Base-by-base conservation (phyloP, 1,284 basidiomycete species). In the Ustanciosporium gigantosporum region DNA sequence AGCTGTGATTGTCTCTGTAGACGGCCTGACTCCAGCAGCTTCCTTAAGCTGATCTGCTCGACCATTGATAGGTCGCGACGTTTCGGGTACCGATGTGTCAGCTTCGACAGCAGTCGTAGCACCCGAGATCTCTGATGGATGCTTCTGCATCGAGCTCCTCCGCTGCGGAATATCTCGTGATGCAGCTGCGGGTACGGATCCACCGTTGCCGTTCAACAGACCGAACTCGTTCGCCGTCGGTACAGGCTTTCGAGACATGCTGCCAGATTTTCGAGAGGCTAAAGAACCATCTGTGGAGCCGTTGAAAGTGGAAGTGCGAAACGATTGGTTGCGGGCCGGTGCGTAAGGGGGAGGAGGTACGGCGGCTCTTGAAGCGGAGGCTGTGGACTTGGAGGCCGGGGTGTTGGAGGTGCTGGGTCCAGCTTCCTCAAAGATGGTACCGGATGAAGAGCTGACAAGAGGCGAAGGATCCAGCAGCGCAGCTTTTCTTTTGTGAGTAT, bases 401-500 rank as follows among this genome's bases (percentile, higher is more conserved):
- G 27, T 11, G 27, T 11, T 9, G 15, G 22, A 4, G 39, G 24
- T 36, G 37, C 34, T 22, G 22, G 43, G 38, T 41, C 46, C 46
- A 13, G 60, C 53, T 20, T 64, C 60, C 13, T 64, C 60, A n/a
- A 64, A 64, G 31, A 57, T 53, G 49, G 53, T 44, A 15, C 59
- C 59, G 38, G 51, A 46, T 31, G 41, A 21, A 5, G 44, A 19
- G n/a, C 32, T 46, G 15, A 52, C 37, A 7, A 62, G 44, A 1
- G 59, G 52, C 6, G 46, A 35, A 5, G 25, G 23, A 24, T 41
- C 43, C 27, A 49, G 53, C 17, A 64, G 66, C 13, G 61, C 53
- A 19, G 46, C 46, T 37, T 68, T 70, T 41, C 61, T 42, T 46
- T 68, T 59, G 60, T 73, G 68, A 3, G 57, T 47, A 25, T 68